A percentile compares a stretch with the other conserved stretches of the same genome.
Conservation (phyloP, 202 grass and related monocot genomes). For the Bolboschoenoplectus hybrid region DNA sequence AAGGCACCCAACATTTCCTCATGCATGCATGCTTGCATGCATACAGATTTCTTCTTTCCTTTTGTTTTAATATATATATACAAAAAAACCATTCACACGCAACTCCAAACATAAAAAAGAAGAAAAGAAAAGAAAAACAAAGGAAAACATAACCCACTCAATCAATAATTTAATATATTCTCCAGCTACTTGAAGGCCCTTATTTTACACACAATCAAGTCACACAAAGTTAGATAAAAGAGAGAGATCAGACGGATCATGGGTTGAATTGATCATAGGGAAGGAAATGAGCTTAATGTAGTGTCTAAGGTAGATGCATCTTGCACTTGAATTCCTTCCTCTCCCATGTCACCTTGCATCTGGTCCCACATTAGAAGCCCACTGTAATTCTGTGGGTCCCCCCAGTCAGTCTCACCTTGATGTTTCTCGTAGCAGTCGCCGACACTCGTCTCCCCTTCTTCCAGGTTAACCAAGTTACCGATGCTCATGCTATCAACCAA, state of each 20-base stretch:
- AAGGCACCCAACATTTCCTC: conserved; percentile 27
- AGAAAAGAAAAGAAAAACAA: neutral
- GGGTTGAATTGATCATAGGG: conserved; percentile 72
- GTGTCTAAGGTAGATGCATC: conserved; percentile 64
- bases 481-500: conserved; percentile 64
- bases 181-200: conserved; percentile 47
- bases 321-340: conserved; percentile 41
- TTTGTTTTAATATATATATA: conserved; percentile 41
- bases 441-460: conserved; percentile 40
- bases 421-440: conserved; percentile 46
- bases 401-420: conserved; percentile 45
- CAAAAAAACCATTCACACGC: conserved; percentile 46
- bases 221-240: conserved; percentile 32
- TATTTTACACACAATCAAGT: conserved; percentile 61
- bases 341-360: conserved; percentile 40
- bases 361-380: conserved; percentile 62
- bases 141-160: conserved; percentile 39
- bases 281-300: conserved; percentile 68
- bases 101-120: conserved; percentile 46
- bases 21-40: conserved; percentile 49
- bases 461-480: conserved; percentile 50
- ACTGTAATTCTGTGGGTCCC: conserved; percentile 52
- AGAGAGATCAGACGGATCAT: conserved; percentile 29
- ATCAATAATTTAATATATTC: conserved; percentile 59
- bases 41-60: neutral